Evolutionary conservation across 345 rosid species (phyloP).

Genomic region (Salix caprea): DNA sequence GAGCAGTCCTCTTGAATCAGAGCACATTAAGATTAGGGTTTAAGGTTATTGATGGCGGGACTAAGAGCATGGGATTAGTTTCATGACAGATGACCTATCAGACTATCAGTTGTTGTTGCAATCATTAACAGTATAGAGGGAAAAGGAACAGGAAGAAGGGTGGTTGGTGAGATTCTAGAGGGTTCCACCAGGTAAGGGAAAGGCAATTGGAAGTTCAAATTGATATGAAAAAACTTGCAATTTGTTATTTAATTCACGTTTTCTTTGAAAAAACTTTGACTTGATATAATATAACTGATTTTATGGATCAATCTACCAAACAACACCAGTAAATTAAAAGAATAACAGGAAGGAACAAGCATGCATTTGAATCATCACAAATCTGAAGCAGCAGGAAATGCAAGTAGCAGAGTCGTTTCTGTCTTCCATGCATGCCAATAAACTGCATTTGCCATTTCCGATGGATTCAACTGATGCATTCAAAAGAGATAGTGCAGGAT

Average conservation of each 20-base stretch:
- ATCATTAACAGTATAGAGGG: neutral
- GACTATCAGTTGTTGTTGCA: neutral
- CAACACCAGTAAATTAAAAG: too few relatives aligned
- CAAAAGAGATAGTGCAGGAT: neutral
- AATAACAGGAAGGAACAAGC: too few relatives aligned
- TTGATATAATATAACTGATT: too few relatives aligned
- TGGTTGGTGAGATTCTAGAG: neutral
- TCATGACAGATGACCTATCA: neutral
- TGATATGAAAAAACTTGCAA: too few relatives aligned
- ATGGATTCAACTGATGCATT: neutral
- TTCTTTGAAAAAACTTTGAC: too few relatives aligned
- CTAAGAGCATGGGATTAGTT: conserved; percentile 10
- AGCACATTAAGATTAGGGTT: neutral
- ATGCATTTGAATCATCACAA: neutral
- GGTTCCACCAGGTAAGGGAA: neutral
- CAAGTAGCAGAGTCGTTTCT: too few relatives aligned
- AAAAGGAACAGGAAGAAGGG: neutral
- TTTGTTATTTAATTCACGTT: too few relatives aligned
- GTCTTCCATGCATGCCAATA: too few relatives aligned
- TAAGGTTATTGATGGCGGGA: neutral
- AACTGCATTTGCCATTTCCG: too few relatives aligned
- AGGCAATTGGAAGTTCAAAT: neutral
- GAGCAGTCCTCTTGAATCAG: neutral
- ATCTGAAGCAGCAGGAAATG: too few relatives aligned
- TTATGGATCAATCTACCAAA: too few relatives aligned